These are phyloP conservation scores for Taxillus chinensis DNA, from an alignment of 164 flowering plant species.

Conservation along the genomic window DNA sequence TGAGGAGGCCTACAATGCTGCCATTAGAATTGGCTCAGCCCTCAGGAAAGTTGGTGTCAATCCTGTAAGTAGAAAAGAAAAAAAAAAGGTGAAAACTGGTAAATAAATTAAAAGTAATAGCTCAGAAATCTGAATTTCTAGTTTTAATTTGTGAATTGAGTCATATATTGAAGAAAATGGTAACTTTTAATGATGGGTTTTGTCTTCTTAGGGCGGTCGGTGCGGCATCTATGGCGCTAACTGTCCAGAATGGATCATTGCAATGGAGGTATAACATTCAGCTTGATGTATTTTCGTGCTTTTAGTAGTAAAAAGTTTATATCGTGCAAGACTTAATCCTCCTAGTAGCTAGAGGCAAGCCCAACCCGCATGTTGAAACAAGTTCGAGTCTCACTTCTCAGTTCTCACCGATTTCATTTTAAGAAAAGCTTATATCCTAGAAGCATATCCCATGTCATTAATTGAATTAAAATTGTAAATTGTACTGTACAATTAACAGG, in stretches of 20 bases:
- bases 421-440: too few relatives aligned
- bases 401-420: too few relatives aligned
- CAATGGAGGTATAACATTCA: slow-evolving; percentile 63
- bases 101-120: not conserved
- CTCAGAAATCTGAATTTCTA: not conserved
- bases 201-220: slow-evolving; percentile 49
- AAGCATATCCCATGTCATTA: too few relatives aligned
- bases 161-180: not conserved
- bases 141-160: not conserved
- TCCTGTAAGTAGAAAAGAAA: slow-evolving; percentile 43
- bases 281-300: too few relatives aligned
- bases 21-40: slow-evolving; percentile 66
- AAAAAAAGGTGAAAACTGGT: not conserved
- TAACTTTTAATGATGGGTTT: not conserved
- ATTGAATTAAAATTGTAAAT: too few relatives aligned
- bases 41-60: slow-evolving; percentile 53
- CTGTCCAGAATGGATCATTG: slow-evolving; percentile 82
- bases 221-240: slow-evolving; percentile 94
- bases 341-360: too few relatives aligned
- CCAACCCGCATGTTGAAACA: too few relatives aligned
- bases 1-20: slow-evolving; percentile 55
- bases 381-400: too few relatives aligned
- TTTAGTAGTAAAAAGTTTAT: too few relatives aligned
- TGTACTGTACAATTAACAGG: too few relatives aligned
- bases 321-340: too few relatives aligned